A percentile compares a stretch with the other conserved stretches of the same genome.
Evolutionary conservation across 768 basidiomycete genomes (phyloP).

Genomic region (Psilocybe azurescens): DNA sequence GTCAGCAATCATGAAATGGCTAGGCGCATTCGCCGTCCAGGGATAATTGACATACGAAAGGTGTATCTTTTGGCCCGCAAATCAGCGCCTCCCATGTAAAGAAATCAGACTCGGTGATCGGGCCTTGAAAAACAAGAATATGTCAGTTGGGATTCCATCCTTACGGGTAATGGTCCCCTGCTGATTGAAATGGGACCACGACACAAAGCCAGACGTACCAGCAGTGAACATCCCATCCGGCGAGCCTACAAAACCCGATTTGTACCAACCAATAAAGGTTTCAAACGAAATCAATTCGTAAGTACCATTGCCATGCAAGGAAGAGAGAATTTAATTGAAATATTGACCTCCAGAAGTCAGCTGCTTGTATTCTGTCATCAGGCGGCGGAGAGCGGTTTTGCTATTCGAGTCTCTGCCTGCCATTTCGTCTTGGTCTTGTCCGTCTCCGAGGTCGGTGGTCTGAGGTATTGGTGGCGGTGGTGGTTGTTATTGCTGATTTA

Average conservation of each 20-base stretch:
- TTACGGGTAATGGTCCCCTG: neutral
- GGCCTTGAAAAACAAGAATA: slow-evolving; percentile 47
- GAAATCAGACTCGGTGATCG: slow-evolving; percentile 91
- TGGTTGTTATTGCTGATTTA: neutral
- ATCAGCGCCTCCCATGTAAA: slow-evolving; percentile 97
- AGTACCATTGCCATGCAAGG: neutral
- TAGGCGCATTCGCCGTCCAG: neutral
- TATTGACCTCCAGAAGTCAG: slow-evolving; percentile 74
- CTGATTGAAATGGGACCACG: slow-evolving; percentile 6
- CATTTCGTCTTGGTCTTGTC: neutral
- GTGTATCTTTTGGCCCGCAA: slow-evolving; percentile 92
- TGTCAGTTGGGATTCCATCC: neutral
- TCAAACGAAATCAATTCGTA: neutral
- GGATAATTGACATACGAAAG: slow-evolving; percentile 70
- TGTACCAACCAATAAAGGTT: too few species aligned
- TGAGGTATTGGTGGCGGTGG: neutral
- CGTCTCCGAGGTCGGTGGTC: neutral
- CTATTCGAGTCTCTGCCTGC: slow-evolving; percentile 49
- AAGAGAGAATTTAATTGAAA: slow-evolving; percentile 30
- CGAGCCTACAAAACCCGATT: slow-evolving; percentile 52
- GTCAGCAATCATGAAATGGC: neutral
- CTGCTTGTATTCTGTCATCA: slow-evolving; percentile 95
- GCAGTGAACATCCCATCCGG: slow-evolving; percentile 98
- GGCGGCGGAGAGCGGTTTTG: slow-evolving; percentile 78
- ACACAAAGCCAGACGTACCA: slow-evolving; percentile 42